These are phyloP conservation scores for Puccinellia tenuiflora DNA, from an alignment of 176 grass and related monocot genomes.

Conservation along the genomic window DNA sequence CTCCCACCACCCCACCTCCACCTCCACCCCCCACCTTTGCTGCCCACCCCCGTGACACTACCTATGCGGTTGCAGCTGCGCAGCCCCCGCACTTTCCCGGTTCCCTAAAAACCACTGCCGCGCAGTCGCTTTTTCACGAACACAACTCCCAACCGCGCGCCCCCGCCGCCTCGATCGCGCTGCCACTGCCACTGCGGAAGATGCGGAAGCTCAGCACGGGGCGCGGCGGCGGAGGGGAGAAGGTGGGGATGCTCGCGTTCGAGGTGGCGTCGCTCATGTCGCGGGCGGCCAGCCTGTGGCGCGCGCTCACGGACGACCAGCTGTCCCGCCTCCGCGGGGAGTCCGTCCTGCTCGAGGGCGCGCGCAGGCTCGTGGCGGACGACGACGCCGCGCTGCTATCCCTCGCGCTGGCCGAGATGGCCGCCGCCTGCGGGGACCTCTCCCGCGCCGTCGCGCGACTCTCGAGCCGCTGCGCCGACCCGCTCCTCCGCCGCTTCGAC, in stretches of 20 bases:
- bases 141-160: background rate
- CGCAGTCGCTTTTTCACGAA: conserved; percentile 7
- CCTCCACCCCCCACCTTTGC: background rate
- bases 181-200: background rate
- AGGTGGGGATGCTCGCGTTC: conserved; percentile 45
- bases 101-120: conserved; percentile 8
- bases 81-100: background rate
- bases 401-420: conserved; percentile 51
- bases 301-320: conserved; percentile 37
- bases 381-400: conserved; percentile 50
- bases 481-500: conserved; percentile 50
- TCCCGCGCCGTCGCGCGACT: conserved; percentile 28
- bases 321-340: conserved; percentile 32
- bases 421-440: conserved; percentile 23
- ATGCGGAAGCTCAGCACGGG: conserved; percentile 47
- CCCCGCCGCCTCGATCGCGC: background rate
- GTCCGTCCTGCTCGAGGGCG: conserved; percentile 54
- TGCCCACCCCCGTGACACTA: conserved; percentile 23
- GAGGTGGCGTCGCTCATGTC: conserved; percentile 70
- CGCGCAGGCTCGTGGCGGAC: conserved; percentile 47
- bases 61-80: conserved; percentile 16
- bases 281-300: conserved; percentile 49
- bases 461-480: conserved; percentile 43
- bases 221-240: conserved; percentile 26
- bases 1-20: conserved; percentile 5